Conservation (phyloP, 192 early-diverging fungal genomes). For the Lobosporangium transversale region DNA sequence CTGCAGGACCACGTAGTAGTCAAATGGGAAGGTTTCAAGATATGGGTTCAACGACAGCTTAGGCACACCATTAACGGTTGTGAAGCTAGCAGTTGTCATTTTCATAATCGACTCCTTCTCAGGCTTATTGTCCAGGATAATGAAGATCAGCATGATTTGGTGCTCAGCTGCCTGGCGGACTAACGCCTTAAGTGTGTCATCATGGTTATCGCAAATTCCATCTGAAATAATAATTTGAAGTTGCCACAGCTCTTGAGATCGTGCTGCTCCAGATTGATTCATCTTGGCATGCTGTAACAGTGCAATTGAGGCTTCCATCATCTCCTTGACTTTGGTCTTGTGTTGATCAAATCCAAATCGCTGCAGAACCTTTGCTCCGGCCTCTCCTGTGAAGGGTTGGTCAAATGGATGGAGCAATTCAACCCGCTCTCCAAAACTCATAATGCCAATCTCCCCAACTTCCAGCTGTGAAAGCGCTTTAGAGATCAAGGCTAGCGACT, state of each 20-base stretch:
- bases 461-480: constrained; percentile 95
- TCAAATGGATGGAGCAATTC: constrained; percentile 96
- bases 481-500: constrained; percentile 92
- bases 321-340: constrained; percentile 84
- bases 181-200: constrained; percentile 79
- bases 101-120: constrained; percentile 89
- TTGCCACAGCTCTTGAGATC: constrained; percentile 90
- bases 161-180: constrained; percentile 87
- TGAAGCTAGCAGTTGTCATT: constrained; percentile 90
- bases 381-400: constrained; percentile 85
- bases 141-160: constrained; percentile 95
- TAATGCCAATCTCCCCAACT: constrained; percentile 91
- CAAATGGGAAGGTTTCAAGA: constrained; percentile 97
- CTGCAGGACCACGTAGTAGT: constrained; percentile 93
- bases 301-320: constrained; percentile 87
- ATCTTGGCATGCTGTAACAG: constrained; percentile 81
- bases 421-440: constrained; percentile 90
- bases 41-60: constrained; percentile 82
- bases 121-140: constrained; percentile 88
- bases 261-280: constrained; percentile 42
- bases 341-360: constrained; percentile 93
- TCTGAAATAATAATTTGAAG: constrained; percentile 96
- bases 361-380: constrained; percentile 90
- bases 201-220: constrained; percentile 96
- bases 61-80: constrained; percentile 66